Conservation (phyloP, 169 alveolate species). For the Plasmodium coatneyi region DNA sequence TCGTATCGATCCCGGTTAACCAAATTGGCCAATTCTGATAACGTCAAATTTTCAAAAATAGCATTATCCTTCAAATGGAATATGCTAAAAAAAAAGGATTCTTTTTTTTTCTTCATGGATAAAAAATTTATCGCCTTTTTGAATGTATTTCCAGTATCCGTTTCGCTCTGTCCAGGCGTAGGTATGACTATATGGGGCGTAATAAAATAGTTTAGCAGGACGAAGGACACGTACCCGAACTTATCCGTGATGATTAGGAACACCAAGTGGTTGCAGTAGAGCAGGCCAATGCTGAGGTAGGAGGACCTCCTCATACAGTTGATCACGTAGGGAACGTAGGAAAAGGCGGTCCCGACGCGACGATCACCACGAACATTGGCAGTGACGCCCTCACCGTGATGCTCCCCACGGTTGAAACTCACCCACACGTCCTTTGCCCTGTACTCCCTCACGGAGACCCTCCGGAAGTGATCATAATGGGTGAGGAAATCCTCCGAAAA, state of each 20-base stretch:
- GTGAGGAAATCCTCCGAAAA: conserved; percentile 34
- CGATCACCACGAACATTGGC: neutral
- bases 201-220: conserved; percentile 38
- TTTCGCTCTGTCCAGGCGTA: neutral
- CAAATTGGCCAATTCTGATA: neutral
- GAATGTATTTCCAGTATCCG: neutral
- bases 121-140: neutral
- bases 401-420: neutral
- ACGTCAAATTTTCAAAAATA: conserved; percentile 20
- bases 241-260: conserved; percentile 28
- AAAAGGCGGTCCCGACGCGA: neutral
- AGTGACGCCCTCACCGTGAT: neutral
- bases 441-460: conserved; percentile 21
- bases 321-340: conserved; percentile 42
- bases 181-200: conserved; percentile 26
- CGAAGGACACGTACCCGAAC: conserved; percentile 45
- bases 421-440: conserved; percentile 7
- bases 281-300: conserved; percentile 23
- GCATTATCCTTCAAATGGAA: conserved; percentile 42
- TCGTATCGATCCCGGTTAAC: conserved; percentile 41
- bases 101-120: conserved; percentile 7
- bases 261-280: conserved; percentile 14
- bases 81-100: conserved; percentile 29
- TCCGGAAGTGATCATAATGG: conserved; percentile 17
- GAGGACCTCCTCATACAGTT: conserved; percentile 11